Evolutionary conservation across 139 green algal genomes (phyloP), one percentile per base, ranked within the genome.

Genomic region (Chlorella sp.): DNA sequence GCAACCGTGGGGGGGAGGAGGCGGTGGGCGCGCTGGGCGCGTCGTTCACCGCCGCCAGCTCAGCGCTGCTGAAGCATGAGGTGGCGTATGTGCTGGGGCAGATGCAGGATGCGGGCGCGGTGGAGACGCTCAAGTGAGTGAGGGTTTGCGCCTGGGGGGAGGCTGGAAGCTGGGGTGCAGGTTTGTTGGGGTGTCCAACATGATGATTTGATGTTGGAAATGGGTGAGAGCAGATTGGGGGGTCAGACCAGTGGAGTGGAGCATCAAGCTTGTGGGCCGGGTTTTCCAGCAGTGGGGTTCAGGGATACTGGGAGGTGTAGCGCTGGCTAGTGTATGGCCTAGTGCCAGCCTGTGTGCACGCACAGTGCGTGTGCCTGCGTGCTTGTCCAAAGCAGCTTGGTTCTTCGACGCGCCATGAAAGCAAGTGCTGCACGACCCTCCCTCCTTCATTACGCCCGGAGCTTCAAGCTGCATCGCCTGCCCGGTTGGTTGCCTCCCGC

Each of bases 31-130:
- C 94, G 16, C 94, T 99, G 37, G 92, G 88, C 0, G 90, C 93
- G 21, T 91, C 94, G 64, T 96, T 98, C 81, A 32, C 22, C 22
- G 86, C 66, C 0, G 76, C 80, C 12, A 28, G 76, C 60, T 91
- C 87, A 26, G 97, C 97, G 32, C 95, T 99, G 89, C 94, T 99
- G 26, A 99, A 98, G 92, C 97, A 99, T 88, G 97, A 99, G 92
- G 94, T 98, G 48, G 98, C 98, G 0, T 99, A 99, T 84, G 97
- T 99, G 84, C 94, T 99, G 83, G 98, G 98, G 0, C 98, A 99
- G 94, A 97, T 99, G 96, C 96, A 98, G 89, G 94, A 98, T 91
- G 87, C 90, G 1, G 15, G 85, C 11, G 92, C 96, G 12, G 91
- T 95, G 21, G 76, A 88, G 24, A 80, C 89, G 42, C 92, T 99